Percentiles rank a stretch among this genome's conserved stretches.
These are phyloP conservation scores for Mycena polygramma DNA, from an alignment of 768 basidiomycete genomes.

Conservation along the genomic window DNA sequence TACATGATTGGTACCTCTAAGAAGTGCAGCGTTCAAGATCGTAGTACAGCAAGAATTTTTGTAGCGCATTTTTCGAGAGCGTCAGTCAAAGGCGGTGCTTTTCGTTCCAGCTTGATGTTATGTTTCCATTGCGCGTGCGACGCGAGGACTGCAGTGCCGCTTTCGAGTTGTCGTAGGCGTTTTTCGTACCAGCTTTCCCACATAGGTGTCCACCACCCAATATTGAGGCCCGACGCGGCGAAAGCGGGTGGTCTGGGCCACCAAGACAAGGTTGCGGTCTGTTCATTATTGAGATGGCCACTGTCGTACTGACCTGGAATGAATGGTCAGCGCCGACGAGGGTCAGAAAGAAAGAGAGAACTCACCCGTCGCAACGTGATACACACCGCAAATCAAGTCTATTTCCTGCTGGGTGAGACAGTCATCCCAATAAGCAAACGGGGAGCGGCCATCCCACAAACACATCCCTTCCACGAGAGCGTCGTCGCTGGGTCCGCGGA, in stretches of 20 bases:
- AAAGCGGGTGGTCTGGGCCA: constrained; percentile 39
- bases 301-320: background rate
- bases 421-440: constrained; percentile 39
- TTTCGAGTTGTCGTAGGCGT: constrained; percentile 28
- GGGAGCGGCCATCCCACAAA: background rate
- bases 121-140: constrained; percentile 9
- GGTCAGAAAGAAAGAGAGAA: background rate
- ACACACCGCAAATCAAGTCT: constrained; percentile 41
- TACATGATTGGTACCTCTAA: background rate
- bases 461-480: constrained; percentile 18
- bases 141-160: background rate
- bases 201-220: constrained; percentile 40
- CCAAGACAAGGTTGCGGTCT: constrained; percentile 34
- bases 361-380: constrained; percentile 39
- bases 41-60: background rate
- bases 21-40: background rate
- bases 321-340: background rate
- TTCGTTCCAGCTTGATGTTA: constrained; percentile 1
- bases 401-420: constrained; percentile 39
- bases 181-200: constrained; percentile 41
- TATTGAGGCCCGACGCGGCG: constrained; percentile 28
- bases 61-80: too few relatives aligned
- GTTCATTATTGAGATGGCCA: constrained; percentile 18
- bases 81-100: background rate
- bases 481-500: constrained; percentile 37